Evolutionary conservation across 2,329 filamentous ascomycete species (phyloP).

Genomic region (Ophioceras dolichostomum): DNA sequence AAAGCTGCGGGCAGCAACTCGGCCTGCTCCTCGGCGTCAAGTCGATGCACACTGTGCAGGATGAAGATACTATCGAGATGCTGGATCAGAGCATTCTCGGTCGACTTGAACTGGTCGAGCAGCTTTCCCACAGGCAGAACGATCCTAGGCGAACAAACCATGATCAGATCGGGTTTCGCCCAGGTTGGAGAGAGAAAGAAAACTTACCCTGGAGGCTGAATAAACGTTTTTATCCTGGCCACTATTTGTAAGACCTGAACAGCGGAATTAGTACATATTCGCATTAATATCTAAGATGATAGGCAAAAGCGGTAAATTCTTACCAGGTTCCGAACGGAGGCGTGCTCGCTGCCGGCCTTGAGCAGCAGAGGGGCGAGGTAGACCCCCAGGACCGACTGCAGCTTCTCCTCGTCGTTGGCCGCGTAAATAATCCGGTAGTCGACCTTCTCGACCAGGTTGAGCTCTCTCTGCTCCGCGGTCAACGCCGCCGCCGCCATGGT

Average conservation of each 20-base stretch:
- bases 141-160: slow-evolving; percentile 36
- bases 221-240: slow-evolving; percentile 34
- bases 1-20: slow-evolving; percentile 61
- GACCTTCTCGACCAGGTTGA: slow-evolving; percentile 72
- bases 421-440: slow-evolving; percentile 70
- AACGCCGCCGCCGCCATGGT: too few relatives aligned
- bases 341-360: slow-evolving; percentile 73
- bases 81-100: slow-evolving; percentile 60
- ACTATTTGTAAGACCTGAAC: background rate
- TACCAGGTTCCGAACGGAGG: slow-evolving; percentile 68
- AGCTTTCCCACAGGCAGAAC: slow-evolving; percentile 75
- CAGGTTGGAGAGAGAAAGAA: too few relatives aligned
- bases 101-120: slow-evolving; percentile 80
- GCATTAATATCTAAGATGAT: too few relatives aligned
- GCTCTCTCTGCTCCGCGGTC: slow-evolving; percentile 55
- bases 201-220: slow-evolving; percentile 35
- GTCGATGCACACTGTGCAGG: slow-evolving; percentile 57
- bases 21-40: slow-evolving; percentile 47
- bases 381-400: slow-evolving; percentile 63
- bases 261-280: background rate
- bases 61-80: slow-evolving; percentile 86
- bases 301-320: too few relatives aligned
- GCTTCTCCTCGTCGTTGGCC: slow-evolving; percentile 71
- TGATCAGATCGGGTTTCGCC: too few relatives aligned
- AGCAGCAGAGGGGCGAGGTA: slow-evolving; percentile 75